Evolutionary conservation across 805 yeast species (phyloP).

Genomic region (Starmerella bacillaris): DNA sequence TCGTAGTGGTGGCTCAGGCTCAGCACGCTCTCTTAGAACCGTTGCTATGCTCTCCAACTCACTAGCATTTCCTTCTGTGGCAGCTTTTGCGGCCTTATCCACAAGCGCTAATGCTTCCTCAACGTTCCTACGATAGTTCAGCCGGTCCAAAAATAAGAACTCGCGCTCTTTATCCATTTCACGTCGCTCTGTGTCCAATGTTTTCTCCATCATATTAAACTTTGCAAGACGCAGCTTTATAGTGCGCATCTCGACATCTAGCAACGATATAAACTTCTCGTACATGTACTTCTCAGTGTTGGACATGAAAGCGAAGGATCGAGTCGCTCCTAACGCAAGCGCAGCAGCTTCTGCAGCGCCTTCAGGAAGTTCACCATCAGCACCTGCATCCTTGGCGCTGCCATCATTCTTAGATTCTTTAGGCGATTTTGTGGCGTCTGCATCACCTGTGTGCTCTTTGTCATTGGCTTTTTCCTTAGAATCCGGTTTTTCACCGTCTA

Average conservation of each 20-base stretch:
- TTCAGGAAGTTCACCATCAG: background rate
- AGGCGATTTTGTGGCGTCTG: background rate
- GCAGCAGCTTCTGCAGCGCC: constrained; percentile 33
- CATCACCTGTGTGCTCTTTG: background rate
- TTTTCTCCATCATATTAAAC: constrained; percentile 47
- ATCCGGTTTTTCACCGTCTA: background rate
- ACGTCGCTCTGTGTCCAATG: constrained; percentile 28
- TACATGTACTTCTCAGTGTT: constrained; percentile 29
- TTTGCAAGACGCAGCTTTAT: constrained; percentile 55
- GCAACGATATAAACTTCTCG: constrained; percentile 37
- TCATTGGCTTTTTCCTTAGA: background rate
- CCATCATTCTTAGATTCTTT: constrained; percentile 1
- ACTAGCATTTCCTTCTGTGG: constrained; percentile 14
- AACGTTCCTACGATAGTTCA: constrained; percentile 44
- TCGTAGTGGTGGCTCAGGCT: constrained; percentile 11
- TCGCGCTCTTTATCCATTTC: constrained; percentile 28
- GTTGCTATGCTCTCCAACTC: constrained; percentile 17
- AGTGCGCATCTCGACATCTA: constrained; percentile 54
- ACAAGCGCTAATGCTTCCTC: constrained; percentile 36
- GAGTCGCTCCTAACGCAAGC: constrained; percentile 41
- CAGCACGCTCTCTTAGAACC: constrained; percentile 6
- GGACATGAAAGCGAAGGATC: constrained; percentile 16
- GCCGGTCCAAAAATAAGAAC: constrained; percentile 46
- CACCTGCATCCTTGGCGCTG: constrained; percentile 7
- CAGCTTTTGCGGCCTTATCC: constrained; percentile 28